Evolutionary conservation across 1,284 basidiomycete species (phyloP).

Genomic region (Puccinia hordei): DNA sequence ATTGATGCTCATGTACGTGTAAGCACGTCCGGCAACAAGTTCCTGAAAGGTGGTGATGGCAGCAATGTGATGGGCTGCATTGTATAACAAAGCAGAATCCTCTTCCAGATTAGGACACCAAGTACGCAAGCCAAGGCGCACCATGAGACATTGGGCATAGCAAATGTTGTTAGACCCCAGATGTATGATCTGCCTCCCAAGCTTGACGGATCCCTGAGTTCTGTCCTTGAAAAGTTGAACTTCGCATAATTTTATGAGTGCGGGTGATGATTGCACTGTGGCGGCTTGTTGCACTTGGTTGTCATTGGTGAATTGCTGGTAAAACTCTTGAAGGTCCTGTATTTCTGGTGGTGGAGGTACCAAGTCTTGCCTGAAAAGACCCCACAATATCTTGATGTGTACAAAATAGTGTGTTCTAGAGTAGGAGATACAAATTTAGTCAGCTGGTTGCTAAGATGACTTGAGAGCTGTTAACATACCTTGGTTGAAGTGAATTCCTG

Average conservation of each 20-base stretch:
- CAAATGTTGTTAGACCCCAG: constrained; percentile 1
- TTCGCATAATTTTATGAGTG: neutral
- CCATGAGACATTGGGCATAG: no score
- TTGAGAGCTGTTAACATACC: neutral
- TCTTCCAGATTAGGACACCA: no score
- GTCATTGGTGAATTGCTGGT: neutral
- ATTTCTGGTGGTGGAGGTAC: constrained; percentile 6
- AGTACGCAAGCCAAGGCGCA: no score
- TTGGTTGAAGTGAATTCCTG: constrained; percentile 6
- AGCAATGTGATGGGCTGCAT: no score
- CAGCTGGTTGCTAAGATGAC: neutral
- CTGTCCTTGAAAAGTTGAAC: neutral
- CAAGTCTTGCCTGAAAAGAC: constrained; percentile 24
- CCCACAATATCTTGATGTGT: no score
- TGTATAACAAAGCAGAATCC: no score
- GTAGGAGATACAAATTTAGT: no score
- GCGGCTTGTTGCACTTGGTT: constrained; percentile 19
- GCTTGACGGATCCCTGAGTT: neutral
- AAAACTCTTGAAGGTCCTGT: constrained; percentile 21
- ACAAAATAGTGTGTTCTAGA: constrained; percentile 27
- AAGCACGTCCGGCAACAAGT: no score
- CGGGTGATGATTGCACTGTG: neutral
- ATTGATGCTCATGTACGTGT: no score
- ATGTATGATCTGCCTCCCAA: constrained; percentile 1
- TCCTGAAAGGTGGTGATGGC: no score